Evolutionary conservation across 169 alveolate species (phyloP), one percentile per base, ranked within the genome.

Genomic region (Cryptosporidium parvum): DNA sequence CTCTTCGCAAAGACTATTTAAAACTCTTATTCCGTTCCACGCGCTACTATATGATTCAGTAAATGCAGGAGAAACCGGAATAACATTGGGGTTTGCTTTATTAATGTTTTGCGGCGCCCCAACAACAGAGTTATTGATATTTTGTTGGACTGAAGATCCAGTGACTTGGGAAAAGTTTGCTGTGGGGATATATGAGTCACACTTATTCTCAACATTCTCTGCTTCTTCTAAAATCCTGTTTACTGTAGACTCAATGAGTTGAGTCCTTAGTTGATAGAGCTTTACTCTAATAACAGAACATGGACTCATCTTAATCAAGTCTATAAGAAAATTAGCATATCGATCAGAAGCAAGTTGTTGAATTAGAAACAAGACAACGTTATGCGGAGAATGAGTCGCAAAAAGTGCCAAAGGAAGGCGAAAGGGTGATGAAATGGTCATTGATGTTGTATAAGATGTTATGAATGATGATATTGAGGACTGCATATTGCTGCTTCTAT

Each of bases 11-110:
- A 80, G 67, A 29, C 67, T 62, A 23, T 69, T 80, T 16, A 80
- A 48, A n/a, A 80, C 89, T 39, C 89, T 80, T 37, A 80, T 80
- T 44, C 89, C 89, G 62, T 80, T 80, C 89, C 89, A 80, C 3
- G 89, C 75, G 42, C 89, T 48, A 9, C 80, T 42, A 42, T 80
- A 80, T 35, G 75, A 23, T 33, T 80, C 89, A 18, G 89, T 80
- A 44, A 61, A 80, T 6, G 89, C 89, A 62, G 89, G 89, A 62
- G 75, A 59, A 21, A 56, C 75, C 2, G 89, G 89, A 26, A 80
- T 67, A 45, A 70, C 23, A 31, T 80, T 61, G 9, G 44, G 39
- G 4, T 14, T 26, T 10, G 69, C 18, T 42, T 80, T 59, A 12
- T 37, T 26, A 23, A 59, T 56, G 39, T 56, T 73, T 39, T 73